Evolutionary conservation across 306 rosid genomes (phyloP).

Genomic region (Comarum palustre): DNA sequence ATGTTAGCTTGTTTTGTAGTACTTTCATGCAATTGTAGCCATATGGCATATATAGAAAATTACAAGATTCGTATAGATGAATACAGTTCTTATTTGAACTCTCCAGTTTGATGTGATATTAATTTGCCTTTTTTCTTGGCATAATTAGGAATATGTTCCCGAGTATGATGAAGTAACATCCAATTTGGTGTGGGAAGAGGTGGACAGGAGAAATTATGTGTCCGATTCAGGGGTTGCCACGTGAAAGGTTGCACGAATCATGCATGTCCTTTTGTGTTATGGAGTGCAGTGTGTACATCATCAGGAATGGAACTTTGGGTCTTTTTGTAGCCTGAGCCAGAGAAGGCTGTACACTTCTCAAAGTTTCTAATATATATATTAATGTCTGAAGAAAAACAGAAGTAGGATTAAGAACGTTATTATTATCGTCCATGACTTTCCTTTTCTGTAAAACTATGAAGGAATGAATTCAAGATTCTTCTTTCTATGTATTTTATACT

Average conservation of each 20-base stretch:
- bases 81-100: not conserved
- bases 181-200: slow-evolving; percentile 93
- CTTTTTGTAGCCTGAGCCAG: slow-evolving; percentile 26
- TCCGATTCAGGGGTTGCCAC: slow-evolving; percentile 77
- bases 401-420: not conserved
- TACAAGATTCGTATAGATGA: not conserved
- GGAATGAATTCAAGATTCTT: slow-evolving; percentile 14
- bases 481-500: not conserved
- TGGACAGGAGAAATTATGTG: slow-evolving; percentile 54
- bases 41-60: not conserved
- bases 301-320: slow-evolving; percentile 23
- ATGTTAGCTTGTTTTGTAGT: not conserved
- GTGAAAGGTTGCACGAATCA: slow-evolving; percentile 28
- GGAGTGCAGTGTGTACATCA: slow-evolving; percentile 48
- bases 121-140: slow-evolving; percentile 9
- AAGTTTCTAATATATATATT: slow-evolving; percentile 1
- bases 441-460: slow-evolving; percentile 6
- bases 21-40: not conserved
- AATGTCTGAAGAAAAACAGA: not conserved
- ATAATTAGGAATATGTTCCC: slow-evolving; percentile 76
- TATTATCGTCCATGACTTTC: not conserved
- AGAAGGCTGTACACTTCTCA: slow-evolving; percentile 9
- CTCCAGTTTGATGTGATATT: not conserved
- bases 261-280: slow-evolving; percentile 29
- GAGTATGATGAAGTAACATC: slow-evolving; percentile 81